phyloP scores from a whole-genome alignment of 2,329 filamentous ascomycete genomes.

The Camillea tinctor region DNA sequence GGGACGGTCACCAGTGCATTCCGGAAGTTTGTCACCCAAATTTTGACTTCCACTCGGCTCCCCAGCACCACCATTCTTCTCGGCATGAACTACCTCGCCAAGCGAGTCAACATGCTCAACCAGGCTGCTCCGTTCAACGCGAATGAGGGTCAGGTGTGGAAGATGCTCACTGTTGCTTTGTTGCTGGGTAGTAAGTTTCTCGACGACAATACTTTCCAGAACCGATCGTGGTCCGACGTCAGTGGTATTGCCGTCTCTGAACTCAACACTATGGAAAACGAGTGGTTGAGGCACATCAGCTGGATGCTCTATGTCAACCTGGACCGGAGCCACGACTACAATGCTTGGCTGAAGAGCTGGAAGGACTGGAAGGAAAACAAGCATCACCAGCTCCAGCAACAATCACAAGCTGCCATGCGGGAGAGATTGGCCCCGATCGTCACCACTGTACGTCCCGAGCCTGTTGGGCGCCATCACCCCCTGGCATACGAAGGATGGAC shows the following conservation, averaged over 20 bases:
- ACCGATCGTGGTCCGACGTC: constrained; percentile 93
- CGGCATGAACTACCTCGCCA: constrained; percentile 85
- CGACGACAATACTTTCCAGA: constrained; percentile 97
- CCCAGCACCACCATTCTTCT: constrained; percentile 89
- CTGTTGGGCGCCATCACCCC: constrained; percentile 32
- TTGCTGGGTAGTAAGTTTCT: constrained; percentile 92
- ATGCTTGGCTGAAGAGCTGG: constrained; percentile 62
- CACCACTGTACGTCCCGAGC: constrained; percentile 47
- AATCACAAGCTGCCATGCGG: constrained; percentile 43
- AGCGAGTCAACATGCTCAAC: constrained; percentile 75
- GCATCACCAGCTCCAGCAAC: constrained; percentile 31
- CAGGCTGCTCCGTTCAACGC: constrained; percentile 53
- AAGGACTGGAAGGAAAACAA: constrained; percentile 55
- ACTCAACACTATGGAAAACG: constrained; percentile 80
- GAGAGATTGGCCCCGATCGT: constrained; percentile 50
- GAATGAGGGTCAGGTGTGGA: constrained; percentile 74
- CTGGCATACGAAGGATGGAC: constrained; percentile 46
- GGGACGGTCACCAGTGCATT: constrained; percentile 66
- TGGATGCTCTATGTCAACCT: constrained; percentile 88
- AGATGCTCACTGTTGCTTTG: constrained; percentile 80
- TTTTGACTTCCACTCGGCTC: constrained; percentile 84
- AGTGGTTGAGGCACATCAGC: constrained; percentile 80
- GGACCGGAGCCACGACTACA: constrained; percentile 69
- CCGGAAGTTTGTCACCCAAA: constrained; percentile 88
- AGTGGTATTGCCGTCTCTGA: constrained; percentile 84